Evolutionary conservation across 2,329 filamentous ascomycete genomes (phyloP).

Genomic region (Triangularia verruculosa): DNA sequence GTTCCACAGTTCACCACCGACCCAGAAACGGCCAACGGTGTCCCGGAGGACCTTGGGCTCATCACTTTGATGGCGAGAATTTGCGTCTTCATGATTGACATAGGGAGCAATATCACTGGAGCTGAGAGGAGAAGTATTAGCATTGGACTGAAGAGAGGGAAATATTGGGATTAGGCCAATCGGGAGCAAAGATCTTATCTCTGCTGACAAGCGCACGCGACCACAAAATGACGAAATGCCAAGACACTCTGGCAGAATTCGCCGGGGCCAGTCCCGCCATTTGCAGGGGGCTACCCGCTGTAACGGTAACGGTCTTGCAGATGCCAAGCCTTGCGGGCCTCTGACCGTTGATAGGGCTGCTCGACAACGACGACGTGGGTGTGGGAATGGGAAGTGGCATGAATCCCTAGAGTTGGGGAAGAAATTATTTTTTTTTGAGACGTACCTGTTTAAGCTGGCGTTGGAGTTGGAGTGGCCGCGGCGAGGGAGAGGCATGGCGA

Average conservation of each 20-base stretch:
- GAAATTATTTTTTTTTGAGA: neutral
- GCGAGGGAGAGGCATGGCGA: neutral
- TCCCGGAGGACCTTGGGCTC: neutral
- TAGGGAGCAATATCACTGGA: neutral
- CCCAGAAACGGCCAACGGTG: neutral
- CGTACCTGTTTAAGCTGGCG: neutral
- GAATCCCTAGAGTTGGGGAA: neutral
- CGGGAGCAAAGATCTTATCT: neutral
- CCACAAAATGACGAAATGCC: neutral
- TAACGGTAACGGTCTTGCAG: neutral
- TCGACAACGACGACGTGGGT: neutral
- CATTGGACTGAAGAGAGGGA: neutral
- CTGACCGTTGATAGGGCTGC: neutral
- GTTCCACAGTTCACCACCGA: neutral
- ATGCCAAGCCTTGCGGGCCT: neutral
- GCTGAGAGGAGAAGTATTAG: neutral
- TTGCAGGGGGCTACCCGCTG: neutral
- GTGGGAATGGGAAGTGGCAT: neutral
- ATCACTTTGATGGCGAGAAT: neutral
- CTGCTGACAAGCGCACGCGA: neutral
- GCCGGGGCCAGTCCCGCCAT: neutral
- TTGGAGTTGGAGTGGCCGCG: neutral
- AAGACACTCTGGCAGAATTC: neutral
- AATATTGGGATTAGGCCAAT: neutral
- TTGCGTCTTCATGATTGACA: neutral